Conservation (phyloP, 495 filamentous ascomycete species). For the Penicillium taxi region DNA sequence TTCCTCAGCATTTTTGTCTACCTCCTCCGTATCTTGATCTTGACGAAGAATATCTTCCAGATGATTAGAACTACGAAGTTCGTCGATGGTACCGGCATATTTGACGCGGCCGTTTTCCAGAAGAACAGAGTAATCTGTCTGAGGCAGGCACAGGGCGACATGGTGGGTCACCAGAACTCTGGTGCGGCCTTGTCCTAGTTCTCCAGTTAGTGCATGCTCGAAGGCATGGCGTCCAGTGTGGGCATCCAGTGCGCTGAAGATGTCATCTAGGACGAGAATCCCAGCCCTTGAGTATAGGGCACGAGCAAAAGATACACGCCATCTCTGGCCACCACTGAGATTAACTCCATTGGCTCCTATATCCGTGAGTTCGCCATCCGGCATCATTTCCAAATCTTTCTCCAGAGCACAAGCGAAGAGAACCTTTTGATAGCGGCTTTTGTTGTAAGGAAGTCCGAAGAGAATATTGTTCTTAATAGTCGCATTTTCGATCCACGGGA, state of each 20-base stretch:
- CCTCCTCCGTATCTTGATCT: conserved; percentile 10
- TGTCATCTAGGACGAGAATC: conserved; percentile 74
- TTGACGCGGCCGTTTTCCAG: conserved; percentile 52
- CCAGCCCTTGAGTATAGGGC: conserved; percentile 75
- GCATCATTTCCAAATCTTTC: conserved; percentile 67
- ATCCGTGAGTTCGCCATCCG: conserved; percentile 68
- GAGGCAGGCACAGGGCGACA: conserved; percentile 58
- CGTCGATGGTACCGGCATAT: conserved; percentile 23
- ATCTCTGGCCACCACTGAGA: conserved; percentile 74
- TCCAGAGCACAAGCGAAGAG: conserved; percentile 61
- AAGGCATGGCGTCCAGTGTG: conserved; percentile 75
- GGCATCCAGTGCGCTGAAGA: conserved; percentile 62
- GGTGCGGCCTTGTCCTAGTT: conserved; percentile 60
- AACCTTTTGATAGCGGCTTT: conserved; percentile 55
- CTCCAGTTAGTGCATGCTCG: conserved; percentile 63
- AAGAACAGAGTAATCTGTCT: conserved; percentile 61
- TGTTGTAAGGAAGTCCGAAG: conserved; percentile 60
- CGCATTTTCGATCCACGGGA: conserved; percentile 81
- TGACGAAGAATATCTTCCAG: conserved; percentile 20
- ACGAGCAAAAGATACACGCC: conserved; percentile 70
- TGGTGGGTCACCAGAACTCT: conserved; percentile 79
- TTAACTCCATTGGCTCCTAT: conserved; percentile 80
- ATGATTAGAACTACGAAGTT: conserved; percentile 15
- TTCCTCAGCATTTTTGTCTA: conserved; percentile 1
- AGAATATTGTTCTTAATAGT: conserved; percentile 68